Percentiles rank a stretch among this genome's conserved stretches.
Conservation (phyloP, 2,329 filamentous ascomycete genomes). For the Didymella keratinophila region DNA sequence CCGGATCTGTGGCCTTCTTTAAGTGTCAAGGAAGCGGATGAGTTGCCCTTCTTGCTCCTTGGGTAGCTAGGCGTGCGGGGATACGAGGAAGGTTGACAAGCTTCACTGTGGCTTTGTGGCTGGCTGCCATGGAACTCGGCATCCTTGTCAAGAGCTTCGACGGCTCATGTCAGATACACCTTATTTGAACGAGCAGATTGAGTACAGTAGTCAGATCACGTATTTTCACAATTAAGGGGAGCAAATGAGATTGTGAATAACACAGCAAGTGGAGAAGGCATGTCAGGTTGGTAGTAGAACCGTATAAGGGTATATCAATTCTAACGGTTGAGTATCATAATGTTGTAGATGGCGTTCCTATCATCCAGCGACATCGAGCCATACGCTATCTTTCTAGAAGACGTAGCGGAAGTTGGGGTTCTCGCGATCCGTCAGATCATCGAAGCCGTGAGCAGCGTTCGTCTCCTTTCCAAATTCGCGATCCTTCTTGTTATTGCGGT, state of each 20-base stretch:
- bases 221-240: background rate
- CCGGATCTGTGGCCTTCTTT: too few species aligned
- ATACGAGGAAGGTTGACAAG: too few species aligned
- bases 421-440: conserved; percentile 69
- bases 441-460: conserved; percentile 60
- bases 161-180: background rate
- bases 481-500: conserved; percentile 68
- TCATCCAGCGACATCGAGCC: background rate
- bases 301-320: background rate
- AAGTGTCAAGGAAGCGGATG: too few species aligned
- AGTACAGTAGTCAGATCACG: background rate
- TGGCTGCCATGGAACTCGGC: background rate
- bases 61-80: too few species aligned
- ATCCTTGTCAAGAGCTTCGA: background rate
- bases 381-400: conserved; percentile 24
- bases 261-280: background rate
- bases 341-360: conserved; percentile 7
- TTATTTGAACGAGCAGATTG: too few species aligned
- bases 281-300: background rate
- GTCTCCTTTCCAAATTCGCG: conserved; percentile 47
- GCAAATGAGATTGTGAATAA: too few species aligned
- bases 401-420: conserved; percentile 69
- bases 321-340: background rate
- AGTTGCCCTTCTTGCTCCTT: too few species aligned
- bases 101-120: background rate